Conservation (phyloP, 2,329 filamentous ascomycete species). For the Botrytis tulipae region DNA sequence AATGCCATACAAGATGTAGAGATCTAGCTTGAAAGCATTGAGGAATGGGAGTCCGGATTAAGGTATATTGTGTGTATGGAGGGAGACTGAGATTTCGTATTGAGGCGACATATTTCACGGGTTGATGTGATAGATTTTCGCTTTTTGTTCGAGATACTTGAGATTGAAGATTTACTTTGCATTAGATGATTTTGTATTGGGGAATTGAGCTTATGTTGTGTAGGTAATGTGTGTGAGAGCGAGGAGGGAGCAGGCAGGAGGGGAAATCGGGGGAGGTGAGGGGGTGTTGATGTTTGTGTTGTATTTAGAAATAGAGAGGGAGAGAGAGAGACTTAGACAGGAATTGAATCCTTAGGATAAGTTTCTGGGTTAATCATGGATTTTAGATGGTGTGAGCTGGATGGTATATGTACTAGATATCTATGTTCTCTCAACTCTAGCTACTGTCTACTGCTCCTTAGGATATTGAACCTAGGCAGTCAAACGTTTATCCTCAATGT, state of each 20-base stretch:
- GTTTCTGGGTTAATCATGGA: rapidly evolving
- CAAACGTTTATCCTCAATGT: no score
- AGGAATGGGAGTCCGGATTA: neutral
- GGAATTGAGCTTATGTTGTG: neutral
- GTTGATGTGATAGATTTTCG: neutral
- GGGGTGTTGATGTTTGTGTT: neutral
- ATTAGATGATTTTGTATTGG: neutral
- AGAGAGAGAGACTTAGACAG: neutral
- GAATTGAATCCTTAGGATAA: neutral
- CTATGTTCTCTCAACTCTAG: no score
- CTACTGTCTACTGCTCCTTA: no score
- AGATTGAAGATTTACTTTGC: neutral
- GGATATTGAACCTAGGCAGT: no score
- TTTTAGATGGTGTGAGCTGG: neutral
- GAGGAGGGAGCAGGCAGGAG: neutral
- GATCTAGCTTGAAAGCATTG: neutral
- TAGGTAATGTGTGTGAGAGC: neutral
- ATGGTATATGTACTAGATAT: neutral
- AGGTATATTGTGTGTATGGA: neutral
- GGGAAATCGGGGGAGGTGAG: rapidly evolving
- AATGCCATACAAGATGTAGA: no score
- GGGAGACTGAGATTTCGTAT: neutral
- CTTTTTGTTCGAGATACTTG: neutral
- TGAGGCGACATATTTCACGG: neutral
- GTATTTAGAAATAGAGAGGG: neutral